These are phyloP conservation scores for Cubamyces sp. DNA, from an alignment of 768 basidiomycete species.

Conservation along the genomic window DNA sequence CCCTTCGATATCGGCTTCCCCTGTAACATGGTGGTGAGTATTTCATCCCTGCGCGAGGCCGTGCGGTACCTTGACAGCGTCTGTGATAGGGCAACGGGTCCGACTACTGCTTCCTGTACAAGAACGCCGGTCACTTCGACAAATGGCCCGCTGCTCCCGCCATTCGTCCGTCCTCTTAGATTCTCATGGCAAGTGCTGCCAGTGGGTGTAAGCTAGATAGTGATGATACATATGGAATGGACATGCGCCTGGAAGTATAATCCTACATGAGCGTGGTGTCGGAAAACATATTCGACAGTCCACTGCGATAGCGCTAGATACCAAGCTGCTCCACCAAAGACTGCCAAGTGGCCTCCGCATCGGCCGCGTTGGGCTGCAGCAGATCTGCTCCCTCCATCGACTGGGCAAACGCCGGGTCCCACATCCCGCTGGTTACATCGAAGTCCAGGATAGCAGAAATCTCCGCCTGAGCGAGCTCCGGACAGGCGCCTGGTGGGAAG, in stretches of 20 bases:
- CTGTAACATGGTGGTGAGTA: conserved; percentile 36
- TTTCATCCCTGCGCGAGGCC: background rate
- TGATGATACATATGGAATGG: background rate
- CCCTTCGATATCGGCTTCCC: conserved; percentile 56
- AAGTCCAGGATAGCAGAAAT: conserved; percentile 7
- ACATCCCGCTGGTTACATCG: background rate
- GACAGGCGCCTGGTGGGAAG: conserved; percentile 23
- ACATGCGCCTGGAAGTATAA: background rate
- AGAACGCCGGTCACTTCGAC: conserved; percentile 30
- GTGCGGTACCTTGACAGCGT: background rate
- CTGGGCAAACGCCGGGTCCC: background rate
- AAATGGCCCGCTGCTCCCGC: conserved; percentile 28
- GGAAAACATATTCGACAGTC: background rate
- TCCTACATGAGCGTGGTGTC: background rate
- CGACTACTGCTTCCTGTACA: conserved; percentile 6
- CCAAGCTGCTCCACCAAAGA: conserved; percentile 71
- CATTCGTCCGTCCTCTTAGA: conserved; percentile 19
- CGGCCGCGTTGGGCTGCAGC: conserved; percentile 33
- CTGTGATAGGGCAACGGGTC: conserved; percentile 16
- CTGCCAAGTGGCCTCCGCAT: conserved; percentile 66
- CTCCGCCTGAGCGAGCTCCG: conserved; percentile 14
- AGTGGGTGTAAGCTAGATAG: too few relatives aligned
- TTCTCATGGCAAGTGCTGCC: too few relatives aligned
- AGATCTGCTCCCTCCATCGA: background rate
- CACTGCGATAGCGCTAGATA: background rate